Evolutionary conservation across 805 yeast genomes (phyloP).

Genomic region (Metschnikowia gelsemii): DNA sequence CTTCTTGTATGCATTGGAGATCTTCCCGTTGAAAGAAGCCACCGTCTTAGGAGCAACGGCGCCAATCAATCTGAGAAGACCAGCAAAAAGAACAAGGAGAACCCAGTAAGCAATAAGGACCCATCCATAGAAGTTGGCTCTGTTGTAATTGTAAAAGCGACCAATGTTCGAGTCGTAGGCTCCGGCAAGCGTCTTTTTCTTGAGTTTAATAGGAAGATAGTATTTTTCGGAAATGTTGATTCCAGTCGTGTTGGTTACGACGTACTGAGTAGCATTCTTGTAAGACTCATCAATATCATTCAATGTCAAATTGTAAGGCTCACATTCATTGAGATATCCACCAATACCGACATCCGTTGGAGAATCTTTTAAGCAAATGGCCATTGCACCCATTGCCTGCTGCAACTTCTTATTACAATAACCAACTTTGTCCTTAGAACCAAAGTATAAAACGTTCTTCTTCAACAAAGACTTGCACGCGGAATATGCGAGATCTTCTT

Average conservation of each 20-base stretch:
- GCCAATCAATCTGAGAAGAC: conserved; percentile 39
- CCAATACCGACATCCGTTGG: conserved; percentile 24
- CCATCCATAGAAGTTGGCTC: conserved; percentile 37
- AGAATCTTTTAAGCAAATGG: conserved; percentile 30
- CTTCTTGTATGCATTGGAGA: conserved; percentile 27
- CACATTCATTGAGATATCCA: conserved; percentile 14
- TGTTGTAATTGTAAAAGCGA: conserved; percentile 39
- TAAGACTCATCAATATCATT: conserved; percentile 36
- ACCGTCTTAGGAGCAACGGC: conserved; percentile 39
- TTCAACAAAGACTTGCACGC: conserved; percentile 28
- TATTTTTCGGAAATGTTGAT: conserved; percentile 31
- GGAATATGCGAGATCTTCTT: conserved; percentile 25
- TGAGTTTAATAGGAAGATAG: conserved; percentile 37
- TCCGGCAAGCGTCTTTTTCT: conserved; percentile 21
- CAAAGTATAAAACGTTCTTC: conserved; percentile 29
- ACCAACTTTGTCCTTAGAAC: conserved; percentile 26
- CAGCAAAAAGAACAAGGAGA: conserved; percentile 41
- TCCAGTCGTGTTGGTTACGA: conserved; percentile 31
- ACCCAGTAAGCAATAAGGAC: conserved; percentile 52
- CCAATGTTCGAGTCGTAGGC: conserved; percentile 30
- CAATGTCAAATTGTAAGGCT: conserved; percentile 26
- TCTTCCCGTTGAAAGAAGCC: conserved; percentile 30
- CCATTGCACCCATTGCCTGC: conserved; percentile 41
- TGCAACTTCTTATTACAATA: conserved; percentile 36
- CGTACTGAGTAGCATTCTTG: conserved; percentile 41